Evolutionary conservation across 768 basidiomycete species (phyloP).

Genomic region (Amylocystis lapponica): DNA sequence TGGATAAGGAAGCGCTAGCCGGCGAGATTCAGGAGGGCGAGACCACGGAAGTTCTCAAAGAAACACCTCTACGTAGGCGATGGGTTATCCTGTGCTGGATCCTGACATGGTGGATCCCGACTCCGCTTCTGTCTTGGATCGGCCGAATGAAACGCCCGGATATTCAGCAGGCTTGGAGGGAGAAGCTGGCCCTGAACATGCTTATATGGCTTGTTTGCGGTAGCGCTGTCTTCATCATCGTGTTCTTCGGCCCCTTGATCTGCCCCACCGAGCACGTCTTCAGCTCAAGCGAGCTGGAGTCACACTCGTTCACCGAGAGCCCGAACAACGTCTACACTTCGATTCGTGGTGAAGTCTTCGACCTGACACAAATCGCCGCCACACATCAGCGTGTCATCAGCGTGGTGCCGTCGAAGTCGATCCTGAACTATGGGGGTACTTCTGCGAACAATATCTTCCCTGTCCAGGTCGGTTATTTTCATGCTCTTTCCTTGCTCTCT

Average conservation of each 20-base stretch:
- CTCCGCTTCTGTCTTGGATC: slow-evolving; percentile 54
- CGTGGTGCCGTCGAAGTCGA: slow-evolving; percentile 67
- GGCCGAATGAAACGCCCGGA: slow-evolving; percentile 95
- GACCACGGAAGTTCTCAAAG: slow-evolving; percentile 82
- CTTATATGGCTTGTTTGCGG: slow-evolving; percentile 93
- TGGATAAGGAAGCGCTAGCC: slow-evolving; percentile 79
- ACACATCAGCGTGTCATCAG: slow-evolving; percentile 63
- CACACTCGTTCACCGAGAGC: slow-evolving; percentile 55
- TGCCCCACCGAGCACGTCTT: slow-evolving; percentile 95
- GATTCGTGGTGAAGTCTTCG: slow-evolving; percentile 94
- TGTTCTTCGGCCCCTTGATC: slow-evolving; percentile 78
- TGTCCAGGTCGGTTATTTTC: slow-evolving; percentile 58
- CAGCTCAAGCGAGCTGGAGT: slow-evolving; percentile 66
- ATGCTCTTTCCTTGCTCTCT: background rate
- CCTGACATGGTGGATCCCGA: slow-evolving; percentile 90
- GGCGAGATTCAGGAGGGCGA: slow-evolving; percentile 86
- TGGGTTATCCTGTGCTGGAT: slow-evolving; percentile 90
- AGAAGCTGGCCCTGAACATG: slow-evolving; percentile 91
- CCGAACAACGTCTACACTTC: slow-evolving; percentile 76
- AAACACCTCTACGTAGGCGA: slow-evolving; percentile 69
- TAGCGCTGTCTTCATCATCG: slow-evolving; percentile 91
- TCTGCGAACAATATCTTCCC: slow-evolving; percentile 81
- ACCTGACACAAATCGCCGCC: slow-evolving; percentile 61
- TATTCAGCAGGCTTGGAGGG: slow-evolving; percentile 93
- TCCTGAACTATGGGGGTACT: slow-evolving; percentile 81